These are phyloP conservation scores for Lichtheimia ramosa DNA, from an alignment of 371 early-diverging fungal species.

Conservation along the genomic window DNA sequence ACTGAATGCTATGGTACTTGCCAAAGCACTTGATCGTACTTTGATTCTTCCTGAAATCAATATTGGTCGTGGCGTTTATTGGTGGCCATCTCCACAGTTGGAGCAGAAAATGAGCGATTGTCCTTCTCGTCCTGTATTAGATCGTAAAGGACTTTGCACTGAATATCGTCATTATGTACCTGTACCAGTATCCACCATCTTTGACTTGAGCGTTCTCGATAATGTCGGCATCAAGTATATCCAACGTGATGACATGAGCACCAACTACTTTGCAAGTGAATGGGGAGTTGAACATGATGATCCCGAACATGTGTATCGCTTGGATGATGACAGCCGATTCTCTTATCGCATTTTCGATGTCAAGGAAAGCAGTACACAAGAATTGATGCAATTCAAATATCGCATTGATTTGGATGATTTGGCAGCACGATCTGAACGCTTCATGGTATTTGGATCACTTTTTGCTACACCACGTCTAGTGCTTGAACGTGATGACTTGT, in stretches of 20 bases:
- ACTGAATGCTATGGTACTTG: slow-evolving; percentile 33
- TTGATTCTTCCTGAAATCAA: slow-evolving; percentile 33
- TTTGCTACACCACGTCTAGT: slow-evolving; percentile 39
- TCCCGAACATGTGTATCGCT: slow-evolving; percentile 16
- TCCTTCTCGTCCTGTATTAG: slow-evolving; percentile 1
- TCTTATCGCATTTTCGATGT: slow-evolving; percentile 52
- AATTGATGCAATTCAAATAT: slow-evolving; percentile 18
- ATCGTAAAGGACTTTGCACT: slow-evolving; percentile 12
- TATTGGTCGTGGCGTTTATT: slow-evolving; percentile 27
- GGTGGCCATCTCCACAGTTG: slow-evolving; percentile 14
- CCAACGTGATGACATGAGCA: slow-evolving; percentile 31
- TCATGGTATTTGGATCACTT: slow-evolving; percentile 49
- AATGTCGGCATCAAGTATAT: slow-evolving; percentile 26
- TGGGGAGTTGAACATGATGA: slow-evolving; percentile 11
- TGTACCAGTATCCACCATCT: slow-evolving; percentile 15
- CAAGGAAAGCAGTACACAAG: slow-evolving; percentile 13
- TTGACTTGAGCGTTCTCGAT: slow-evolving; percentile 26
- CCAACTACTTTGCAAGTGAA: slow-evolving; percentile 20
- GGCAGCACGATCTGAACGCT: slow-evolving; percentile 25
- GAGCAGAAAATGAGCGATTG: slow-evolving; percentile 16
- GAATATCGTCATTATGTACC: slow-evolving; percentile 29
- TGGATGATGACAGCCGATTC: slow-evolving; percentile 34
- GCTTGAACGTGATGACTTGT: slow-evolving; percentile 14
- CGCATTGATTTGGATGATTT: slow-evolving; percentile 40
- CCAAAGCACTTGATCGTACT: slow-evolving; percentile 31